phyloP scores from a whole-genome alignment of 2,329 filamentous ascomycete genomes.

The Xylaria polymorpha region DNA sequence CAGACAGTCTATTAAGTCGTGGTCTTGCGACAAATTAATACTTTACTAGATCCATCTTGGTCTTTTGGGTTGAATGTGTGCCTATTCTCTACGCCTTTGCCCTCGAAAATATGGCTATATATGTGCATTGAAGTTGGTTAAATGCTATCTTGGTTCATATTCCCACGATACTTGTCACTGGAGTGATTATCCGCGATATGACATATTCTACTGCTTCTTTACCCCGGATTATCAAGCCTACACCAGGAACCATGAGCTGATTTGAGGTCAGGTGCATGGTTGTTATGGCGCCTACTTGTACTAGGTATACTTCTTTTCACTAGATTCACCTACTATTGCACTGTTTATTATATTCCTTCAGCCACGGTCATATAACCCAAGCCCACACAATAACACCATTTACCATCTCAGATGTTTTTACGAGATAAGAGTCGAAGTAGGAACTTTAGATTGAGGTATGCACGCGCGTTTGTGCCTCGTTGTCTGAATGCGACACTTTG shows the following conservation, averaged over 20 bases:
- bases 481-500: neutral
- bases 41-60: neutral
- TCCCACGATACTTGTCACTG: no score
- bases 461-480: neutral
- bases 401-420: no score
- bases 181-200: no score
- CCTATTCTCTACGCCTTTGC: neutral
- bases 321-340: neutral
- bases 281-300: neutral
- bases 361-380: no score
- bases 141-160: no score
- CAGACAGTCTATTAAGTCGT: slow-evolving; percentile 6
- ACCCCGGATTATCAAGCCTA: neutral
- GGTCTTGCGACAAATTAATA: slow-evolving; percentile 20
- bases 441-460: neutral
- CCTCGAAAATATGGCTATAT: neutral
- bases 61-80: neutral
- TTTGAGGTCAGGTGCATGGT: neutral
- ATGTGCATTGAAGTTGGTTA: neutral
- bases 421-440: neutral
- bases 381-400: neutral
- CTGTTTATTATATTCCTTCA: neutral
- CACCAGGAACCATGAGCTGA: neutral
- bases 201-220: neutral
- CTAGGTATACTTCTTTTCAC: neutral